Conservation (phyloP, 108 stramenopile genomes). For the Skeletonema grethae region DNA sequence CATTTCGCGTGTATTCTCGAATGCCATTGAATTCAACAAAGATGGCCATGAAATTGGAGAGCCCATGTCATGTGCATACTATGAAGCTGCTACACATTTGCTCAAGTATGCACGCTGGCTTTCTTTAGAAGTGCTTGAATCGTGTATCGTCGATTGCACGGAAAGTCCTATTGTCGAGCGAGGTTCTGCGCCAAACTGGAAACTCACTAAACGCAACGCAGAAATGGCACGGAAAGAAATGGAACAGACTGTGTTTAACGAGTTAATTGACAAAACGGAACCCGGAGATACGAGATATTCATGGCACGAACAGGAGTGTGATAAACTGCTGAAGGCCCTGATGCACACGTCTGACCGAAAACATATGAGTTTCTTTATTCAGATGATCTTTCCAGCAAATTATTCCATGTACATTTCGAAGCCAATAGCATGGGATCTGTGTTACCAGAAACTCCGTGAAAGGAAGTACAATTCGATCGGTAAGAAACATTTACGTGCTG, state of each 20-base stretch:
- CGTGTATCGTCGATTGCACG: constrained; percentile 54
- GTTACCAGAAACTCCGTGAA: constrained; percentile 66
- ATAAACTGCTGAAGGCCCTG: constrained; percentile 79
- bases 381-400: constrained; percentile 69
- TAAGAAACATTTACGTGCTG: not conserved
- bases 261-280: constrained; percentile 70
- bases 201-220: constrained; percentile 64
- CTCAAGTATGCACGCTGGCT: constrained; percentile 85
- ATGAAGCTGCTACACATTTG: constrained; percentile 84
- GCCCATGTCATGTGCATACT: constrained; percentile 83
- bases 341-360: constrained; percentile 72
- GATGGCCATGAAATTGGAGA: constrained; percentile 84
- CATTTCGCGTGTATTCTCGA: constrained; percentile 79
- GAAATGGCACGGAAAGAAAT: constrained; percentile 79
- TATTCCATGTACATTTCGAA: constrained; percentile 81
- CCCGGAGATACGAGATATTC: constrained; percentile 74
- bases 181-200: constrained; percentile 71
- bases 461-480: constrained; percentile 72
- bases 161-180: constrained; percentile 46
- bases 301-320: constrained; percentile 80
- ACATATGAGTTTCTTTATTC: constrained; percentile 76
- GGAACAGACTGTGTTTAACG: constrained; percentile 75
- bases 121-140: constrained; percentile 69
- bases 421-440: constrained; percentile 83
- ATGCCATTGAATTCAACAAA: constrained; percentile 83